Conservation (phyloP, 1,139 yeast species). For the Blastobotrys raffinosifermentans region DNA sequence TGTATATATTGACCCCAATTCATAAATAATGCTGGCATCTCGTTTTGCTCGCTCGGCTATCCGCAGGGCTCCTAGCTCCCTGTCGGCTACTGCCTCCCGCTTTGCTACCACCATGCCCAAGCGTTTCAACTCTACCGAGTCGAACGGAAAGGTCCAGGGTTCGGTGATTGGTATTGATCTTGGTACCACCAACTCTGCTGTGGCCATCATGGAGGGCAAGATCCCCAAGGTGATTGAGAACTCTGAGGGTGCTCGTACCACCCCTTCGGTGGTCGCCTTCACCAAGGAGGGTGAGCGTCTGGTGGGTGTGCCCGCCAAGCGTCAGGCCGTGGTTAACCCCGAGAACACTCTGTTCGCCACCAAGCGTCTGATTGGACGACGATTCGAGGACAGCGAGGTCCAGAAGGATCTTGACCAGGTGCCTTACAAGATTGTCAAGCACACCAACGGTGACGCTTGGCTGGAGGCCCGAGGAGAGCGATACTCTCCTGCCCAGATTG, state of each 20-base stretch:
- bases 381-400: conserved; percentile 93
- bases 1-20: too few relatives aligned
- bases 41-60: conserved; percentile 31
- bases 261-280: conserved; percentile 98
- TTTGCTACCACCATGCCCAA: conserved; percentile 14
- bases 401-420: conserved; percentile 96
- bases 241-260: conserved; percentile 98
- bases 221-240: conserved; percentile 94
- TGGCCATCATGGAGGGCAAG: conserved; percentile 97
- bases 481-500: conserved; percentile 92
- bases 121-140: conserved; percentile 32
- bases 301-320: conserved; percentile 98
- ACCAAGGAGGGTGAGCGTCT: conserved; percentile 93
- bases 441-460: conserved; percentile 98
- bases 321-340: conserved; percentile 98
- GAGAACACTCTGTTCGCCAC: conserved; percentile 97
- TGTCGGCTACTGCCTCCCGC: conserved; percentile 6
- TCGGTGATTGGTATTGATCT: conserved; percentile 96
- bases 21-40: conserved; percentile 32
- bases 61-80: conserved; percentile 13
- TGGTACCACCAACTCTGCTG: conserved; percentile 99
- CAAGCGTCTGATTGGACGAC: conserved; percentile 97
- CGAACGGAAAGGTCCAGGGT: conserved; percentile 37
- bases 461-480: conserved; percentile 91
- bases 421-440: conserved; percentile 95